These are phyloP conservation scores for Lolium rigidum DNA, from an alignment of 176 grass and related monocot genomes.

Conservation along the genomic window DNA sequence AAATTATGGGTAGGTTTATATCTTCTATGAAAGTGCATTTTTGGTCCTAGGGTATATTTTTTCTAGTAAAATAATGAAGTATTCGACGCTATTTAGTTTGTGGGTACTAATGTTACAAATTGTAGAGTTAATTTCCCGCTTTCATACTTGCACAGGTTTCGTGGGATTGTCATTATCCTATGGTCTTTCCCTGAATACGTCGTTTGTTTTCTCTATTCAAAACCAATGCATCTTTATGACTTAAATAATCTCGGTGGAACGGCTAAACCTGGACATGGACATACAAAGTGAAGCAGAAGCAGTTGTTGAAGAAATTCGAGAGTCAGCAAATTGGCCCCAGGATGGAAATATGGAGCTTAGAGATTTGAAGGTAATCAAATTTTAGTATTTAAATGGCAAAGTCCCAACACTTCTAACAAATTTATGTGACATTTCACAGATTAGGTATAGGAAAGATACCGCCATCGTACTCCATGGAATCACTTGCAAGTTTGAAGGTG, in stretches of 20 bases:
- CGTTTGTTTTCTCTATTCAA: conserved; percentile 79
- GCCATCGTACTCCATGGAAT: conserved; percentile 83
- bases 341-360: conserved; percentile 70
- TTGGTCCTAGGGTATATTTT: not conserved
- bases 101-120: not conserved
- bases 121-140: not conserved
- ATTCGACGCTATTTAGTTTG: conserved; percentile 18
- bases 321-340: conserved; percentile 69
- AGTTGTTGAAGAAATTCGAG: conserved; percentile 63
- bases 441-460: conserved; percentile 73
- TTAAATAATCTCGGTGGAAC: conserved; percentile 91
- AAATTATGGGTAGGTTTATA: not conserved
- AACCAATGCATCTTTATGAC: conserved; percentile 76
- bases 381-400: conserved; percentile 11
- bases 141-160: conserved; percentile 63
- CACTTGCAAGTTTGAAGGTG: conserved; percentile 79
- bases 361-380: conserved; percentile 77
- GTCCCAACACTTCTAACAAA: not conserved
- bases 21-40: not conserved
- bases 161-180: conserved; percentile 93
- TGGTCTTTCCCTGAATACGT: conserved; percentile 84
- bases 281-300: conserved; percentile 75
- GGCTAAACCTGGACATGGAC: conserved; percentile 88
- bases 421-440: conserved; percentile 52
- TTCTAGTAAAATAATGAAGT: not conserved